Evolutionary conservation across 768 basidiomycete genomes (phyloP).

Genomic region (Cystobasidiopsis lactophilus): DNA sequence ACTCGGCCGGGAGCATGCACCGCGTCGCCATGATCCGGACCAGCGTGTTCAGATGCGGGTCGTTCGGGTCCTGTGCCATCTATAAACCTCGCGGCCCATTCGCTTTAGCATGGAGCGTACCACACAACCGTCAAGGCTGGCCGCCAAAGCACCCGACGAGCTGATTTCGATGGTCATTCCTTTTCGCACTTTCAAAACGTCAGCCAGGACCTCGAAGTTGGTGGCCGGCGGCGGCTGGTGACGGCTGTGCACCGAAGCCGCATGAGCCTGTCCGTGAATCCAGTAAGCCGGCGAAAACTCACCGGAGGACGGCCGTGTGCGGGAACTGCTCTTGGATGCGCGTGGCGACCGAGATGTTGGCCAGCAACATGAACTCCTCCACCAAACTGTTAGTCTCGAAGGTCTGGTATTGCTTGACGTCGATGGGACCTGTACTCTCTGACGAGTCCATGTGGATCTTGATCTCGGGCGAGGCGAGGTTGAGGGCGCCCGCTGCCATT

Average conservation of each 20-base stretch:
- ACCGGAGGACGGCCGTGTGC: constrained; percentile 70
- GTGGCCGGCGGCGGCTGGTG: constrained; percentile 76
- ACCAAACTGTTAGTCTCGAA: constrained; percentile 87
- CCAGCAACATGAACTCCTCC: constrained; percentile 97
- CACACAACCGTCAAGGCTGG: constrained; percentile 64
- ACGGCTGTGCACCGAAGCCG: no score
- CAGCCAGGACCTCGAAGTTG: constrained; percentile 89
- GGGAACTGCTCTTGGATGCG: constrained; percentile 90
- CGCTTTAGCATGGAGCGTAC: constrained; percentile 29
- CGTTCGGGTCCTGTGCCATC: constrained; percentile 41
- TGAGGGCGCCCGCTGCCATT: constrained; percentile 91
- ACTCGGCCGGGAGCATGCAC: constrained; percentile 95
- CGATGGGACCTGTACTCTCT: constrained; percentile 70
- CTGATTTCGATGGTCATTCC: constrained; percentile 70
- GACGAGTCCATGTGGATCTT: constrained; percentile 85
- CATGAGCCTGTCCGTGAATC: not conserved
- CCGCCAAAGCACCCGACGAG: constrained; percentile 68
- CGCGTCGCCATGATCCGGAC: constrained; percentile 98
- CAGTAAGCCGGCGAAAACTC: no score
- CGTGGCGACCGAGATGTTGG: constrained; percentile 77
- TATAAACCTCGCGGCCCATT: not conserved
- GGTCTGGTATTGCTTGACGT: constrained; percentile 84
- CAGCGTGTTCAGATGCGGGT: constrained; percentile 86
- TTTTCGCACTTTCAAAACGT: constrained; percentile 66
- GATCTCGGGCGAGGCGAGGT: constrained; percentile 93